These are phyloP conservation scores for Apophysomyces trapeziformis DNA, from an alignment of 371 early-diverging fungal genomes.

Conservation along the genomic window DNA sequence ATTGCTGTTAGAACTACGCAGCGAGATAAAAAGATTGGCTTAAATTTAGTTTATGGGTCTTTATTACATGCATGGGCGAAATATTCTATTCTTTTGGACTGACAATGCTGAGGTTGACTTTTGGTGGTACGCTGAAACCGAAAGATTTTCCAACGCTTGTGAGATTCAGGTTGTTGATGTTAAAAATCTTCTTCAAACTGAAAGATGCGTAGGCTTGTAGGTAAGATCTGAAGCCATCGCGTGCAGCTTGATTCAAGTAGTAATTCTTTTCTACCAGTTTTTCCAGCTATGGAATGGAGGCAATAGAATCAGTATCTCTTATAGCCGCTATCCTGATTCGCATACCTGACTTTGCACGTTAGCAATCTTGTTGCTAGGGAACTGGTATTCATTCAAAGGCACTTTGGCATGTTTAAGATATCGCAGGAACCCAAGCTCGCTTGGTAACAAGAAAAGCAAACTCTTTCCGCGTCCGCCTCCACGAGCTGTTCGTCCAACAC, in stretches of 20 bases:
- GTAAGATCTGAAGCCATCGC: slow-evolving; percentile 96
- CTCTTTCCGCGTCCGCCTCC: slow-evolving; percentile 90
- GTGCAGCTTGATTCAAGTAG: slow-evolving; percentile 98
- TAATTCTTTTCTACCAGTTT: slow-evolving; percentile 97
- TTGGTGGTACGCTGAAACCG: slow-evolving; percentile 96
- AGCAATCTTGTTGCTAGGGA: slow-evolving; percentile 92
- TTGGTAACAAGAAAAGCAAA: slow-evolving; percentile 94
- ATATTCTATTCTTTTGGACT: slow-evolving; percentile 4
- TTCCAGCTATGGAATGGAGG: slow-evolving; percentile 73
- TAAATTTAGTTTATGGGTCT: not conserved
- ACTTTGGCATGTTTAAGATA: slow-evolving; percentile 97
- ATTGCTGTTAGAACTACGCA: too few species aligned
- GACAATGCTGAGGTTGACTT: slow-evolving; percentile 85
- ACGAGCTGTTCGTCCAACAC: slow-evolving; percentile 98
- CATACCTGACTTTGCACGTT: slow-evolving; percentile 85
- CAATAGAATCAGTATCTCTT: not conserved
- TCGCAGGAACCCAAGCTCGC: slow-evolving; percentile 95
- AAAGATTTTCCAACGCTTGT: slow-evolving; percentile 93
- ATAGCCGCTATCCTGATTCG: not conserved
- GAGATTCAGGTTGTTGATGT: slow-evolving; percentile 92
- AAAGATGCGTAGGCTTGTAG: slow-evolving; percentile 98
- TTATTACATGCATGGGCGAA: slow-evolving; percentile 11
- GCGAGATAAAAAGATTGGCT: too few species aligned
- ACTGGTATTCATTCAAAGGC: slow-evolving; percentile 97
- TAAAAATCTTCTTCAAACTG: slow-evolving; percentile 94